These are phyloP conservation scores for Dryas integrifolia DNA, from an alignment of 331 rosid genomes.

Conservation along the genomic window DNA sequence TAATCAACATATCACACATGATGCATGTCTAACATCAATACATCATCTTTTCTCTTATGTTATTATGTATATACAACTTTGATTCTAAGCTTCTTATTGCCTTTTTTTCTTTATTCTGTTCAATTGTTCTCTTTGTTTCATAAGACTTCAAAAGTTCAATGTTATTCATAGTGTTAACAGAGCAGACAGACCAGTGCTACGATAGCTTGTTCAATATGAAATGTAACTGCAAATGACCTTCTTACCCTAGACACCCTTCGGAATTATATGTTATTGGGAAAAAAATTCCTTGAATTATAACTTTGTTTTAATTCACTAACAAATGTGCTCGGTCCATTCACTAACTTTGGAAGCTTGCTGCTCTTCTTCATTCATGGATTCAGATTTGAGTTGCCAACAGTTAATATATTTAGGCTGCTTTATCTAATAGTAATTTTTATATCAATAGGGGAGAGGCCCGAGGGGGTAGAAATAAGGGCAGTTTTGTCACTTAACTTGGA, in stretches of 20 bases:
- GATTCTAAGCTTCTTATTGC: conserved; percentile 33
- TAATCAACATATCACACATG: not conserved
- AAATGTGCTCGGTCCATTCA: too few relatives aligned
- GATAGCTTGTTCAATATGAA: not conserved
- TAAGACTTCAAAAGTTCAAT: not conserved
- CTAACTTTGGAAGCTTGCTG: too few relatives aligned
- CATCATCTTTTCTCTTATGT: not conserved
- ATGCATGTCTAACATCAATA: not conserved
- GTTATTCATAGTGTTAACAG: conserved; percentile 7
- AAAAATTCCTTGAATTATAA: not conserved
- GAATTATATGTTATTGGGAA: not conserved
- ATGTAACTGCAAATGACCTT: conserved; percentile 6
- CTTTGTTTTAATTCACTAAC: too few relatives aligned
- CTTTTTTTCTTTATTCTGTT: not conserved
- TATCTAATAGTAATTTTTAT: not conserved
- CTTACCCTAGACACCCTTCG: not conserved
- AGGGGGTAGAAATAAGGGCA: not conserved
- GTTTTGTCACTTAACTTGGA: conserved; percentile 3
- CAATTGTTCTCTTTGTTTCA: conserved; percentile 13
- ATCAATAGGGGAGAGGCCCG: too few relatives aligned
- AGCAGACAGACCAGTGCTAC: conserved; percentile 4
- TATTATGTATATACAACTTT: conserved; percentile 16
- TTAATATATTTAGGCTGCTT: not conserved
- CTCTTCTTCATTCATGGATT: too few relatives aligned
- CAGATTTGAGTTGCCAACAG: too few relatives aligned